Evolutionary conservation across 1,139 yeast species (phyloP).

Genomic region (Pichia kudriavzevii): DNA sequence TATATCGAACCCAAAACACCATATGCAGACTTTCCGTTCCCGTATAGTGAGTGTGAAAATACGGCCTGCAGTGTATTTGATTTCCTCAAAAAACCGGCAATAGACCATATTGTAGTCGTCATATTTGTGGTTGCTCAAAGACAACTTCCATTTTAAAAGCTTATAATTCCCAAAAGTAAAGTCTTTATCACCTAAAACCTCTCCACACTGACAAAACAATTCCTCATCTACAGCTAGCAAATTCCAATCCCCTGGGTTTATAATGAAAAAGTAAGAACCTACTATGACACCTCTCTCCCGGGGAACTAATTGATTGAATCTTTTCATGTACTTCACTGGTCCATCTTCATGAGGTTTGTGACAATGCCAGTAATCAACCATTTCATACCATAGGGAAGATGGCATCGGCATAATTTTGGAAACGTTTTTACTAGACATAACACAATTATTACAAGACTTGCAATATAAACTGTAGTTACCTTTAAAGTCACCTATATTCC

Average conservation of each 20-base stretch:
- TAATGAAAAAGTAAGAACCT: conserved; percentile 51
- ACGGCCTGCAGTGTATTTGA: conserved; percentile 25
- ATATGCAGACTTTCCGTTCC: conserved; percentile 32
- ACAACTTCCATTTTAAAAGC: conserved; percentile 56
- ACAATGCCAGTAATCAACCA: conserved; percentile 98
- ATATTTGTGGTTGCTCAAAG: conserved; percentile 22
- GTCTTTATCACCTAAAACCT: conserved; percentile 17
- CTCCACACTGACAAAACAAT: conserved; percentile 15
- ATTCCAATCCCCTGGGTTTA: conserved; percentile 29
- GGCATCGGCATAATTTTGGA: conserved; percentile 60
- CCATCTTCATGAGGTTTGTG: conserved; percentile 60
- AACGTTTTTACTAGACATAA: conserved; percentile 19
- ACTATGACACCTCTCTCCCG: conserved; percentile 37
- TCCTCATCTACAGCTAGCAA: conserved; percentile 1
- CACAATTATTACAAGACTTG: conserved; percentile 8
- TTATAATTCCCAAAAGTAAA: conserved; percentile 28
- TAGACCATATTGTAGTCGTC: conserved; percentile 22
- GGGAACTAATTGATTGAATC: conserved; percentile 38
- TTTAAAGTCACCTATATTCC: conserved; percentile 17
- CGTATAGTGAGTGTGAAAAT: conserved; percentile 17
- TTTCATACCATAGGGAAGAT: conserved; percentile 86
- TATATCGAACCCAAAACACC: conserved; percentile 54
- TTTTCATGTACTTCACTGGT: conserved; percentile 15
- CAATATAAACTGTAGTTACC: conserved; percentile 10
- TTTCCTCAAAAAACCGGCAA: conserved; percentile 22